Evolutionary conservation across 176 grass and related monocot species (phyloP).

Genomic region (Bromus sterilis): DNA sequence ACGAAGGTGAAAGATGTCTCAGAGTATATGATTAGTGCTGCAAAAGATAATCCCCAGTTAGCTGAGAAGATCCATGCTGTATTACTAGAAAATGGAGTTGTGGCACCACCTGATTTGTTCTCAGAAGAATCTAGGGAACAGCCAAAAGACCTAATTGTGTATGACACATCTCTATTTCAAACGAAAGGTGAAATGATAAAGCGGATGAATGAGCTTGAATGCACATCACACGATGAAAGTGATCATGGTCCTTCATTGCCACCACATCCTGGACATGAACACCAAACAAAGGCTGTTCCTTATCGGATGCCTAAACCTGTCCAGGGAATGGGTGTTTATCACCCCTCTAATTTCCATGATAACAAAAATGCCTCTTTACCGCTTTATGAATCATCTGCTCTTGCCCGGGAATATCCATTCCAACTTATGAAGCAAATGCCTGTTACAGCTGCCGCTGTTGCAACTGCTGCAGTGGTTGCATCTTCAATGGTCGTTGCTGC

Average conservation of each 20-base stretch:
- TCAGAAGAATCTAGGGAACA: constrained; percentile 69
- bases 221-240: constrained; percentile 8
- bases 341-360: constrained; percentile 10
- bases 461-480: constrained; percentile 96
- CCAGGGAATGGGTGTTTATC: constrained; percentile 45
- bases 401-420: constrained; percentile 24
- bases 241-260: constrained; percentile 43
- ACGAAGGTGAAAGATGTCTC: constrained; percentile 97
- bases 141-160: constrained; percentile 57
- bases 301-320: constrained; percentile 39
- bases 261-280: constrained; percentile 34
- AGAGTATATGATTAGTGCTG: constrained; percentile 98
- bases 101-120: constrained; percentile 85
- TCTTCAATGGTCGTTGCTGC: constrained; percentile 94
- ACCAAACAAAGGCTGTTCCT: constrained; percentile 33
- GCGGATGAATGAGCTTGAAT: constrained; percentile 46
- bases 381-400: constrained; percentile 23
- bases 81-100: constrained; percentile 93
- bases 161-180: constrained; percentile 48
- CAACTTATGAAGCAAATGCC: constrained; percentile 70
- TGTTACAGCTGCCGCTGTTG: constrained; percentile 89
- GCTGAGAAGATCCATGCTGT: constrained; percentile 95
- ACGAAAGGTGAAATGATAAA: constrained; percentile 57
- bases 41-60: constrained; percentile 93
- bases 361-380: background rate